These are phyloP conservation scores for Cokeromyces recurvatus DNA, from an alignment of 371 early-diverging fungal genomes.

Conservation along the genomic window DNA sequence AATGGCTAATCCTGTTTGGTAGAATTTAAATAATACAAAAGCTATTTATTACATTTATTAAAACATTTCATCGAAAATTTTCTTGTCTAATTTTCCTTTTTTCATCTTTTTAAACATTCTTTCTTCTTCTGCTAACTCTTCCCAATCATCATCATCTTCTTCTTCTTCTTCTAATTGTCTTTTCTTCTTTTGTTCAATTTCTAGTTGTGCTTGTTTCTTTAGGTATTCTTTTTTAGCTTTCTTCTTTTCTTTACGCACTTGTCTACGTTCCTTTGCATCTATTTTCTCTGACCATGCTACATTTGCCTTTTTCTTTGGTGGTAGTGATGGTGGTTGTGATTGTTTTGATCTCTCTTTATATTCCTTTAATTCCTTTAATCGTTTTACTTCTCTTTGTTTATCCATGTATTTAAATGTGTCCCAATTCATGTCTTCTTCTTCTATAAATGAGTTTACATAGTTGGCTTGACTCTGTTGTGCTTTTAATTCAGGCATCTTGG, in stretches of 20 bases:
- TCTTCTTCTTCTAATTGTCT: slow-evolving; percentile 42
- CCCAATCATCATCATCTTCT: slow-evolving; percentile 52
- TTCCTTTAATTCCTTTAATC: slow-evolving; percentile 55
- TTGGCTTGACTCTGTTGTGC: slow-evolving; percentile 7
- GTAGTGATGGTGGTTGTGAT: slow-evolving; percentile 9
- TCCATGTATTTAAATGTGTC: slow-evolving; percentile 62
- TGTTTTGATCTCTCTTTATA: slow-evolving; percentile 27
- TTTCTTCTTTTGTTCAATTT: slow-evolving; percentile 39
- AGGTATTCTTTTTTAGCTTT: slow-evolving; percentile 55
- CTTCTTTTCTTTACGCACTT: slow-evolving; percentile 65
- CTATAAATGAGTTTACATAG: neutral
- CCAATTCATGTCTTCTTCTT: slow-evolving; percentile 27
- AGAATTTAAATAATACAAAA: neutral
- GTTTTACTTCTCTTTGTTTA: slow-evolving; percentile 73
- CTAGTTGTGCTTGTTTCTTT: slow-evolving; percentile 43
- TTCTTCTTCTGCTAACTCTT: slow-evolving; percentile 44
- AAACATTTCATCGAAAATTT: slow-evolving; percentile 48
- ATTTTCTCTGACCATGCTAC: slow-evolving; percentile 73
- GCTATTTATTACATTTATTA: slow-evolving; percentile 7
- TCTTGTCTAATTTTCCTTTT: slow-evolving; percentile 41
- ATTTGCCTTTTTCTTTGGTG: slow-evolving; percentile 19
- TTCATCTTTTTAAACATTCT: slow-evolving; percentile 52
- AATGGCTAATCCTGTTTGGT: slow-evolving; percentile 38
- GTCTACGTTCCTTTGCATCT: slow-evolving; percentile 60
- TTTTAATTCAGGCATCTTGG: slow-evolving; percentile 92